Conservation (phyloP, 139 green algal genomes). For the Micractinium sp. region DNA sequence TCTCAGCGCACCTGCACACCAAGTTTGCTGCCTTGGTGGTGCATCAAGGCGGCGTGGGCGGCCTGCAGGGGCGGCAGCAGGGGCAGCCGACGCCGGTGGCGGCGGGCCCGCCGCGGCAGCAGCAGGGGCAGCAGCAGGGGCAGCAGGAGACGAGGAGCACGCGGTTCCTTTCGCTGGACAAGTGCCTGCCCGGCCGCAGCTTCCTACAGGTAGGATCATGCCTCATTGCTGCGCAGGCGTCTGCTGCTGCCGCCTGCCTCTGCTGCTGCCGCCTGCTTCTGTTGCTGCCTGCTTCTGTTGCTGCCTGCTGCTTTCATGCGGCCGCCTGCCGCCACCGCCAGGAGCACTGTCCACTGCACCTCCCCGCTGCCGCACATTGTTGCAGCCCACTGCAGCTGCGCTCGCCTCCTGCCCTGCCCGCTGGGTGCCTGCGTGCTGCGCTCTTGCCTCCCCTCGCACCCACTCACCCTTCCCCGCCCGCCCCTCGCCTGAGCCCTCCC, state of each 20-base stretch:
- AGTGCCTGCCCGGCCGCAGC: conserved; percentile 91
- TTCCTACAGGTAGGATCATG: conserved; percentile 88
- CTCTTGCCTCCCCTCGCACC: too few species aligned
- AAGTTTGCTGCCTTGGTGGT: conserved; percentile 92
- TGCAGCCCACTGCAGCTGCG: neutral
- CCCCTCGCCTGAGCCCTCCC: neutral
- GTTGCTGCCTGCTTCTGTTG: neutral
- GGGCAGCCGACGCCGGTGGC: neutral
- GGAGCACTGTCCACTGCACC: too few species aligned
- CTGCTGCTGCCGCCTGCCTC: neutral
- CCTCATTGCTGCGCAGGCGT: neutral
- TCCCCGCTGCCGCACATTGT: neutral
- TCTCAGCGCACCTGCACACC: conserved; percentile 94
- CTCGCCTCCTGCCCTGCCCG: neutral
- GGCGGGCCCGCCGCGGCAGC: conserved; percentile 17
- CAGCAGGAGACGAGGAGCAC: conserved; percentile 48
- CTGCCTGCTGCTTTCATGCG: neutral
- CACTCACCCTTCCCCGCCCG: neutral
- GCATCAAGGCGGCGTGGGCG: conserved; percentile 53
- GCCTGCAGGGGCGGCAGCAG: neutral
- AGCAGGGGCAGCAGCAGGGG: conserved; percentile 24
- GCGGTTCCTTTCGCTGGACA: conserved; percentile 96
- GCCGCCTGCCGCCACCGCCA: too few species aligned
- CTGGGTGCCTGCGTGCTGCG: neutral
- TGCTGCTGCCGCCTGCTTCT: neutral